Evolutionary conservation across 768 basidiomycete genomes (phyloP), one percentile per base, ranked within the genome.

Genomic region (Tricholoma terreum): DNA sequence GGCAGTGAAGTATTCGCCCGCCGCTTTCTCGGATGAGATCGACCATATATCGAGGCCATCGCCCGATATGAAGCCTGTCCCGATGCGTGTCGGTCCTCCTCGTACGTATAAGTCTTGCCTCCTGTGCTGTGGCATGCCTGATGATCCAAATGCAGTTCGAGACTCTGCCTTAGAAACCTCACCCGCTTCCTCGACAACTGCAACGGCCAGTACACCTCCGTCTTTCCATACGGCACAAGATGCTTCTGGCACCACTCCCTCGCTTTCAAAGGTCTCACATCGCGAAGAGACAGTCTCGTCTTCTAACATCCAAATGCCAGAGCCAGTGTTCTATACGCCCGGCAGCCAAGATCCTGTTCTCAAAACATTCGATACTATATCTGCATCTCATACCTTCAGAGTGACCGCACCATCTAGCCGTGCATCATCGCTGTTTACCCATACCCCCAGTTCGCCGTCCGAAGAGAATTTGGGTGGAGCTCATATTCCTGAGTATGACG

Each of bases 21-120:
- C 42, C 10, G 22, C 21, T n/a, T 27, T 33, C 17, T 40, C 46
- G 27, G 51, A 60, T 34, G 52, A 61, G 15, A 65, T 59, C 53
- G 62, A 63, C 49, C 54, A 62, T 27, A 42, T 50, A 24, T 62
- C 60, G 17, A 63, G 61, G 31, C 73, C 71, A 6, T 74, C 73
- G n/a, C 80, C 79, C 4, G 75, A 75, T 54, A 71, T 81, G 71
- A 66, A 63, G 36, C 78, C 78, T 46, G 45, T 63, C 10, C 65
- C 71, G 22, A 52, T 74, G 36, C 65, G 68, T 3, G 33, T 45
- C 35, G 54, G 54, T n/a, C 52, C 64, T 8, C 61, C 70, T 46
- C 55, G 72, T 72, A 43, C 10, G 63, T 62, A 58, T 61, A 46
- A 11, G 17, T 55, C 35, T 62, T 27, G 58, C 31, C 24, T 45